Conservation (phyloP, 805 yeast species). For the Candida jianshihensis region DNA sequence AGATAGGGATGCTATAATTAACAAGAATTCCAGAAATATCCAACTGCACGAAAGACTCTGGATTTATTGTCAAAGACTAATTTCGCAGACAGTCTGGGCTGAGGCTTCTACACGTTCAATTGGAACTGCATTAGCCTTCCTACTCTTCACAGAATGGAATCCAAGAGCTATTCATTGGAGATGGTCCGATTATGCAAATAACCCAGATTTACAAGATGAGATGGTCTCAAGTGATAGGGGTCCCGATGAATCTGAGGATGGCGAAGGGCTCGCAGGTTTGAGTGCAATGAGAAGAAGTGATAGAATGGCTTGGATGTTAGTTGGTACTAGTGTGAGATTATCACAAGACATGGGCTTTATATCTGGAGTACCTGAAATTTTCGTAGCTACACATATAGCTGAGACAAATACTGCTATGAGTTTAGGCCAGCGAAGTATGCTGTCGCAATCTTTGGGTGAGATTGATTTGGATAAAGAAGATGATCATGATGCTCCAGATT, state of each 20-base stretch:
- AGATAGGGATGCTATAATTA: conserved; percentile 26
- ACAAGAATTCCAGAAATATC: conserved; percentile 36
- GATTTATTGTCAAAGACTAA: conserved; percentile 74
- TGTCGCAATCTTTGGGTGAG: conserved; percentile 65
- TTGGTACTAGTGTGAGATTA: conserved; percentile 78
- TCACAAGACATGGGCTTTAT: conserved; percentile 84
- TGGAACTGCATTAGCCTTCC: conserved; percentile 80
- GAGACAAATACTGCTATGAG: conserved; percentile 82
- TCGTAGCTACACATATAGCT: conserved; percentile 76
- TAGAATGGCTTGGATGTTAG: conserved; percentile 90
- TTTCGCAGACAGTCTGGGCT: conserved; percentile 89
- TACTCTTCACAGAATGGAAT: conserved; percentile 90
- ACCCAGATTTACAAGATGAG: conserved; percentile 29
- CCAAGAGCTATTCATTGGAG: conserved; percentile 91
- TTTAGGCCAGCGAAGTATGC: conserved; percentile 70
- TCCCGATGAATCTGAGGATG: conserved; percentile 24
- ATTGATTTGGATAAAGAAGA: conserved; percentile 45
- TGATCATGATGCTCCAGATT: conserved; percentile 15
- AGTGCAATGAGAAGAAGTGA: conserved; percentile 84
- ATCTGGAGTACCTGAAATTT: conserved; percentile 65
- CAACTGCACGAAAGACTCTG: conserved; percentile 75
- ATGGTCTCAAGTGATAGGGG: conserved; percentile 3
- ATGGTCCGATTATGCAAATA: conserved; percentile 77
- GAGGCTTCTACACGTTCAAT: conserved; percentile 83
- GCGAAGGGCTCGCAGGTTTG: conserved; percentile 58